A percentile compares a stretch with the other conserved stretches of the same genome.
Conservation (phyloP, 805 yeast species). For the Monosporozyma unispora region DNA sequence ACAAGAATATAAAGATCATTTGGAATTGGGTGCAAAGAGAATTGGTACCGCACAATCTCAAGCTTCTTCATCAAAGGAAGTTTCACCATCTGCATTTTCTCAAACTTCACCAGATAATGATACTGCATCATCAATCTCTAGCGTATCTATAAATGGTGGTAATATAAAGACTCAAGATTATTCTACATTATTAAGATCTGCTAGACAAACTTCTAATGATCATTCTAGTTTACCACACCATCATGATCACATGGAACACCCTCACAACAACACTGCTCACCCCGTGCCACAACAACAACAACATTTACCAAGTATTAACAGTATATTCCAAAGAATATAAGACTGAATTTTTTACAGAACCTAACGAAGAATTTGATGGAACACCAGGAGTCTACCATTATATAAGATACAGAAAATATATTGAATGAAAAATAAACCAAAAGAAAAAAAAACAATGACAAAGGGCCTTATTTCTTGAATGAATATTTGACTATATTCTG, state of each 20-base stretch:
- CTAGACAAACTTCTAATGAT: neutral
- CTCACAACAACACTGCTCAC: neutral
- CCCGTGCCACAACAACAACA: neutral
- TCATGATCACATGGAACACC: neutral
- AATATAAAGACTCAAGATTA: conserved; percentile 5
- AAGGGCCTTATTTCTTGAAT: neutral
- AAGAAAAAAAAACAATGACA: neutral
- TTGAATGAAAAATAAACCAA: neutral
- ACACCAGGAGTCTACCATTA: neutral
- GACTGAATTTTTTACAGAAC: neutral
- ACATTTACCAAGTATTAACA: conserved; percentile 20
- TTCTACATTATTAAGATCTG: neutral
- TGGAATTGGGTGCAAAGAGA: conserved; percentile 13
- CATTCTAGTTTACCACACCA: neutral
- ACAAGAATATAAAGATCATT: neutral
- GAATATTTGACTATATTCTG: neutral
- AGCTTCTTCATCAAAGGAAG: conserved; percentile 11
- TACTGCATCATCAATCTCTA: conserved; percentile 1
- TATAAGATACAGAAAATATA: neutral
- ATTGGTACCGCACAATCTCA: conserved; percentile 5
- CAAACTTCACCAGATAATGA: conserved; percentile 4
- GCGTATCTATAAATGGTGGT: conserved; percentile 1
- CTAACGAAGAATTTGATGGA: neutral
- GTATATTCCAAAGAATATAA: conserved; percentile 21
- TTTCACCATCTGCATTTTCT: conserved; percentile 14